These are phyloP conservation scores for Epicoccum nigrum DNA, from an alignment of 2,329 filamentous ascomycete genomes.

Conservation along the genomic window DNA sequence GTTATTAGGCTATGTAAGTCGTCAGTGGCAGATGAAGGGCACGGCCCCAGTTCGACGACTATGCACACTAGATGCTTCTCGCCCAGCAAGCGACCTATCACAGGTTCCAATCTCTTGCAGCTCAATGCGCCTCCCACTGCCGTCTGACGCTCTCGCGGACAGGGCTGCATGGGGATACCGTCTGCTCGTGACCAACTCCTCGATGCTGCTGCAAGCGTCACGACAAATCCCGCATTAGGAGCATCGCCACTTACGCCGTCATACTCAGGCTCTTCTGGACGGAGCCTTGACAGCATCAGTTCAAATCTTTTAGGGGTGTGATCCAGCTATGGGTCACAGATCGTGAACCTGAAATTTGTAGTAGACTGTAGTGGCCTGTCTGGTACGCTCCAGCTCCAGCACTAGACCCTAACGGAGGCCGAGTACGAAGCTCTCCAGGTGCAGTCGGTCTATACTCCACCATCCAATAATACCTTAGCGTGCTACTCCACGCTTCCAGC, in stretches of 20 bases:
- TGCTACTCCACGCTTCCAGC: conserved; percentile 30
- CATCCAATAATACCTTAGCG: conserved; percentile 26
- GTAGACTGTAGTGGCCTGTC: conserved; percentile 20
- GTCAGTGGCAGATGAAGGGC: too few relatives aligned
- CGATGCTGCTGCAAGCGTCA: conserved; percentile 16
- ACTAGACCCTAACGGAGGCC: conserved; percentile 16
- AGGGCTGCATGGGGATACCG: conserved; percentile 7
- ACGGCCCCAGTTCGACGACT: conserved; percentile 3
- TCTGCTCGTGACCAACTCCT: conserved; percentile 4
- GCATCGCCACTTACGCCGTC: neutral
- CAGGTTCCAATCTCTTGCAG: neutral
- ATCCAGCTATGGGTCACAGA: conserved; percentile 2
- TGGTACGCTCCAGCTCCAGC: conserved; percentile 26
- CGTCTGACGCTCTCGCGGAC: conserved; percentile 5
- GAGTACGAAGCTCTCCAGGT: conserved; percentile 12
- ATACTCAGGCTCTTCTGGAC: neutral
- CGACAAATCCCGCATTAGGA: conserved; percentile 4
- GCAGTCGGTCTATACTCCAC: conserved; percentile 25
- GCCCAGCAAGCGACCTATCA: conserved; percentile 16
- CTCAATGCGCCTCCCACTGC: conserved; percentile 8
- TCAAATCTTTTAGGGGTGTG: neutral
- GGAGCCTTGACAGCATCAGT: neutral
- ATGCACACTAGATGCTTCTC: conserved; percentile 16
- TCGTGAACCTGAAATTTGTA: conserved; percentile 14
- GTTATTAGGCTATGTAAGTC: too few relatives aligned